Evolutionary conservation across 1,139 yeast genomes (phyloP), one percentile per base, ranked within the genome.

Genomic region (Suhomyces terraborum): DNA sequence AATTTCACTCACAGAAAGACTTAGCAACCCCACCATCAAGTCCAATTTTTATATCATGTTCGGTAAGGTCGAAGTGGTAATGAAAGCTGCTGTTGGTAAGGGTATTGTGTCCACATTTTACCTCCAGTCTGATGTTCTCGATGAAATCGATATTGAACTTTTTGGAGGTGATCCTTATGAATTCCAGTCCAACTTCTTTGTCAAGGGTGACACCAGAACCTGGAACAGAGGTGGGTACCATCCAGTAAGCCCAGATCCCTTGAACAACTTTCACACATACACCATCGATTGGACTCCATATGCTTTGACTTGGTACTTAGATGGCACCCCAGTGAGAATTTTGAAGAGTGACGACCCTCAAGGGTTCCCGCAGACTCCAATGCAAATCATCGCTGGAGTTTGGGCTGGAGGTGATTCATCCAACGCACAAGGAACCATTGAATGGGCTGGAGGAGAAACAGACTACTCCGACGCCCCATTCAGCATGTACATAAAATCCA

Each of bases 71-170:
- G 94, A 87, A 58, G 89, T 82, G 8, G 73, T 71, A 2, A 59
- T 86, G 46, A 77, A 82, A 58, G 85, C 93, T 13, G 89, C 93
- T 3, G 66, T 75, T 16, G 96, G 96, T 19, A 62, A 62, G 32
- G 96, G 96, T 46, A 74, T 88, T 29, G 79, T 88, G 17, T 85
- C 96, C 0, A 81, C 91, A 2, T 82, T 88, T 54, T 88, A 82
- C 51, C 69, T 88, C 46, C 95, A 88, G 61, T 82, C 89, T 51
- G 96, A 88, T 59, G 95, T 84, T 54, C 67, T 83, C 48, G 96
- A 88, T 62, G 96, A 88, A 65, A 80, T 88, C 34, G 96, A 88
- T 65, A 63, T 87, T 39, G 96, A 88, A 61, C 82, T 93, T 79
- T 71, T 85, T 42, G 96, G 96, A 18, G 80, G 85, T 40, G 93